A percentile compares a stretch with the other conserved stretches of the same genome.
Evolutionary conservation across 371 early-diverging fungal genomes (phyloP).

Genomic region (Rhizopus sp.): DNA sequence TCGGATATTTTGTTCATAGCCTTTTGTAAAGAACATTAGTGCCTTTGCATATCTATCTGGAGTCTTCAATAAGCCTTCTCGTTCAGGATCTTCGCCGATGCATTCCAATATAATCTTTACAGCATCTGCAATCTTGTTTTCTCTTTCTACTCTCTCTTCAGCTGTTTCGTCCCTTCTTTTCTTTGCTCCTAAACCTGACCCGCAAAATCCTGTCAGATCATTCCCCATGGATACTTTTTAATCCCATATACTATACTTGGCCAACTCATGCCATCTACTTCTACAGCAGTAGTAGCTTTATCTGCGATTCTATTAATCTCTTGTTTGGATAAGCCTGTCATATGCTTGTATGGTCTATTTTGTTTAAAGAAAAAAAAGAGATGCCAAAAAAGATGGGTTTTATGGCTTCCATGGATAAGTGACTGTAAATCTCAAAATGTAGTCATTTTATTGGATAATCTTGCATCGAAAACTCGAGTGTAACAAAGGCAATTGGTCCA

Average conservation of each 20-base stretch:
- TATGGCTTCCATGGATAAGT: too few relatives aligned
- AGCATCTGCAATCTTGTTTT: slow-evolving; percentile 80
- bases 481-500: too few relatives aligned
- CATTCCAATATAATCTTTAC: slow-evolving; percentile 88
- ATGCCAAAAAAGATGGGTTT: too few relatives aligned
- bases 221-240: neutral
- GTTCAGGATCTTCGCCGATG: slow-evolving; percentile 94
- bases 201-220: neutral
- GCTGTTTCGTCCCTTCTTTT: slow-evolving; percentile 77
- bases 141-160: slow-evolving; percentile 67
- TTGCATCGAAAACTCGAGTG: too few relatives aligned
- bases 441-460: too few relatives aligned
- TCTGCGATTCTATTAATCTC: slow-evolving; percentile 9
- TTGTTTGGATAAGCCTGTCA: slow-evolving; percentile 1
- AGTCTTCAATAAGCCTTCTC: slow-evolving; percentile 95
- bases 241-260: slow-evolving; percentile 39
- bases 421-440: too few relatives aligned
- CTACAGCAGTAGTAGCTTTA: slow-evolving; percentile 39
- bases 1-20: slow-evolving; percentile 87
- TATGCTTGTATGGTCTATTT: too few relatives aligned
- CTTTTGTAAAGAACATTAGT: slow-evolving; percentile 94
- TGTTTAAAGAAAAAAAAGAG: too few relatives aligned
- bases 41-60: slow-evolving; percentile 98
- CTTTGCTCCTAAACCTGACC: slow-evolving; percentile 66
- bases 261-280: slow-evolving; percentile 53